A percentile compares a stretch with the other conserved stretches of the same genome.
These are phyloP conservation scores for Stachybotrys chlorohalonatus DNA, from an alignment of 2,329 filamentous ascomycete genomes.

Conservation along the genomic window DNA sequence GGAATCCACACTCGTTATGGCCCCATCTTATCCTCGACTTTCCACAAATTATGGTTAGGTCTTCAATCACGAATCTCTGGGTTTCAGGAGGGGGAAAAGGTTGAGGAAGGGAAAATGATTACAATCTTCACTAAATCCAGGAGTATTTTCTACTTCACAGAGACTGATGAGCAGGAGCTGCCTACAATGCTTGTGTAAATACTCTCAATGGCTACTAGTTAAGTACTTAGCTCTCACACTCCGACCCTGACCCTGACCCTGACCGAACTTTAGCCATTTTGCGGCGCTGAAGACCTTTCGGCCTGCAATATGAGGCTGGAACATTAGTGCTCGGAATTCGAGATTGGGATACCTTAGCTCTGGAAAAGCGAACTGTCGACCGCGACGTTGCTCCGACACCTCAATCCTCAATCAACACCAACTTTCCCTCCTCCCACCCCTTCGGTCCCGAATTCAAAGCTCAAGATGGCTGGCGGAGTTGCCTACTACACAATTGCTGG, in stretches of 20 bases:
- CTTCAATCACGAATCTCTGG: too few relatives aligned
- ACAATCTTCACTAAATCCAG: too few relatives aligned
- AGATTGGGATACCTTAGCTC: slow-evolving; percentile 5
- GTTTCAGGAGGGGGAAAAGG: too few relatives aligned
- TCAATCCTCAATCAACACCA: slow-evolving; percentile 16
- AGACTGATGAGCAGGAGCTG: too few relatives aligned
- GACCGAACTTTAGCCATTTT: background rate
- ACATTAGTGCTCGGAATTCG: slow-evolving; percentile 11
- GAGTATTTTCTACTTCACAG: too few relatives aligned
- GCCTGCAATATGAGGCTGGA: slow-evolving; percentile 24
- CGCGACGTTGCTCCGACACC: slow-evolving; percentile 1
- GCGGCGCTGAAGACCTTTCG: slow-evolving; percentile 3
- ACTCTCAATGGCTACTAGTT: background rate
- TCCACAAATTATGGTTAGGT: too few relatives aligned
- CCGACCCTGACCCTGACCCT: too few relatives aligned
- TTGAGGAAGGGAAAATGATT: too few relatives aligned
- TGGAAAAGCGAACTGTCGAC: background rate
- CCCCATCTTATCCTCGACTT: too few relatives aligned
- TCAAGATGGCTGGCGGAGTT: slow-evolving; percentile 29
- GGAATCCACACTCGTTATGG: too few relatives aligned
- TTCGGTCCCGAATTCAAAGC: slow-evolving; percentile 10
- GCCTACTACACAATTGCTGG: slow-evolving; percentile 46
- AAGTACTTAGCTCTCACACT: background rate
- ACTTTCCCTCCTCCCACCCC: slow-evolving; percentile 16
- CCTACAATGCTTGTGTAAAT: background rate